Percentiles rank a stretch among this genome's conserved stretches.
Evolutionary conservation across 805 yeast species (phyloP).

Genomic region (Candida argentea): DNA sequence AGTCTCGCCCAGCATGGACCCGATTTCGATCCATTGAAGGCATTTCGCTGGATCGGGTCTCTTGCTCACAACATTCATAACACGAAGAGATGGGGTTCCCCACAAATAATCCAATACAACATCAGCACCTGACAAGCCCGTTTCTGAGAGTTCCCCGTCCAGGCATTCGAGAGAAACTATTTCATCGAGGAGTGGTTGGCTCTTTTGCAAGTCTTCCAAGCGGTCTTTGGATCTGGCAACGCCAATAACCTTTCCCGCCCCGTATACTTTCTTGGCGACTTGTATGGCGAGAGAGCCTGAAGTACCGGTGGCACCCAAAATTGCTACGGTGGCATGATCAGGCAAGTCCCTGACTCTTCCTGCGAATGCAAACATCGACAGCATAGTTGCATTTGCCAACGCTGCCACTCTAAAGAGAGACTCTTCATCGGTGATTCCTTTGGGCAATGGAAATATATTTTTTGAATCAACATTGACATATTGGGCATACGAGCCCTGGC

Average conservation of each 20-base stretch:
- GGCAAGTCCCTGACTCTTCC: constrained; percentile 4
- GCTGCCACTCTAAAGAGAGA: constrained; percentile 6
- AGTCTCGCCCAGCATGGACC: constrained; percentile 5
- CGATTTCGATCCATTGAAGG: constrained; percentile 6
- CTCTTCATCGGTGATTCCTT: constrained; percentile 1
- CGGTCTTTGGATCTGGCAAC: constrained; percentile 3
- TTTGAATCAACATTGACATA: constrained; percentile 4
- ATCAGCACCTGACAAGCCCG: constrained; percentile 2
- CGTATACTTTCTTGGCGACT: constrained; percentile 3
- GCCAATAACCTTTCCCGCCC: constrained; percentile 5
- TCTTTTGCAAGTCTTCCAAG: constrained; percentile 2
- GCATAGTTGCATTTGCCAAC: constrained; percentile 5
- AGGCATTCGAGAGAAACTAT: constrained; percentile 1
- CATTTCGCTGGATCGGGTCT: constrained; percentile 2
- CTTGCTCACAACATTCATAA: neutral
- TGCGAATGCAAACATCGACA: constrained; percentile 4
- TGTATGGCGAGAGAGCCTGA: constrained; percentile 6
- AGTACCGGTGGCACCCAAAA: constrained; percentile 6
- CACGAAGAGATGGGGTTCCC: constrained; percentile 3
- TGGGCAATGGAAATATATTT: constrained; percentile 3
- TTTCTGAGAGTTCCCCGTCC: neutral
- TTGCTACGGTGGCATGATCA: constrained; percentile 4
- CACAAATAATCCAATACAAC: constrained; percentile 6
- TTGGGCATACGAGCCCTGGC: constrained; percentile 4
- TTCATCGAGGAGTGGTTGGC: constrained; percentile 4